These are phyloP conservation scores for Dioscorea zingiberensis DNA, from an alignment of 106 monocot genomes.

Conservation along the genomic window DNA sequence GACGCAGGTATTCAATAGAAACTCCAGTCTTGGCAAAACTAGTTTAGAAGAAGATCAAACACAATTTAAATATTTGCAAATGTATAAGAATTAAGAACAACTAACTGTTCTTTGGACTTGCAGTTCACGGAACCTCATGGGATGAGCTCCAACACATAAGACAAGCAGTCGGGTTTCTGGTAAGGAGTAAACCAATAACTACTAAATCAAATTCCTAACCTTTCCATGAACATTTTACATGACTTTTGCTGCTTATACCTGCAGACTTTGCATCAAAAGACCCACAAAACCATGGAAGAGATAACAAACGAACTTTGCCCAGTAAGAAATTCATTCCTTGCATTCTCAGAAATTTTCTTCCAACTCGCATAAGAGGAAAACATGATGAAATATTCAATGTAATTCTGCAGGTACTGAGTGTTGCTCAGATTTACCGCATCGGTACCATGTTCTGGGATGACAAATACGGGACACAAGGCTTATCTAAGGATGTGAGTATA, in stretches of 20 bases:
- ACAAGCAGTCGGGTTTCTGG: constrained; percentile 90
- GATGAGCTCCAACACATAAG: constrained; percentile 86
- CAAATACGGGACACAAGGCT: constrained; percentile 83
- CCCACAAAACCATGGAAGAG: constrained; percentile 69
- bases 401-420: constrained; percentile 59
- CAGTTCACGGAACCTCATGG: constrained; percentile 86
- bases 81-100: too few relatives aligned
- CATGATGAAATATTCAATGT: background rate
- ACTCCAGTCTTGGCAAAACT: background rate
- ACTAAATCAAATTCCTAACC: background rate
- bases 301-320: constrained; percentile 73
- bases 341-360: background rate
- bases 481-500: constrained; percentile 83
- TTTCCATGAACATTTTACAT: background rate
- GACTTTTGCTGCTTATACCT: background rate
- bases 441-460: constrained; percentile 99
- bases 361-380: background rate
- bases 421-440: constrained; percentile 89
- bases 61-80: too few relatives aligned
- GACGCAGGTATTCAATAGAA: constrained; percentile 49
- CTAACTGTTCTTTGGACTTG: background rate
- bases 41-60: too few relatives aligned
- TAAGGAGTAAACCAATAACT: constrained; percentile 17
- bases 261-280: constrained; percentile 91
- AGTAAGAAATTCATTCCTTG: constrained; percentile 20